Base-by-base conservation (phyloP, 345 rosid species). In the Lumnitzera littorea region DNA sequence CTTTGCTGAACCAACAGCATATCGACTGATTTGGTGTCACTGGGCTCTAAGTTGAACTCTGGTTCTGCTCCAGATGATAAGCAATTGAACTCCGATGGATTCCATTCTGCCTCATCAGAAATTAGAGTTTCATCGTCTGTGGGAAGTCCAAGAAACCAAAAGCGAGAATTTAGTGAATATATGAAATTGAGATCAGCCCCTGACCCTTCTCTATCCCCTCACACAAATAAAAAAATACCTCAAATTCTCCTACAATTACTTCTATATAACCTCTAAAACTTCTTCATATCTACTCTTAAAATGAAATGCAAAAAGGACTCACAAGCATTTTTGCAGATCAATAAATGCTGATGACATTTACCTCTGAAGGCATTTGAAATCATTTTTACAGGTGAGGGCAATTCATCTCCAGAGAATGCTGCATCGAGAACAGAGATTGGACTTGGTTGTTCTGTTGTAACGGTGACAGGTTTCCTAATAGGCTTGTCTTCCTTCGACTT, bases 361-460 rank as follows among this genome's bases (percentile, higher is more conserved):
- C 98, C 97, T 78, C 74, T 78, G 56, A 87, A 82, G 71, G 62
- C 76, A 55, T 66, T 67, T 68, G 90, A 74, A 74, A 70, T 84
- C 78, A 81, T 90, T 71, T 80, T 82, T 73, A 87, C 81, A 2
- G 97, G 97, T 36, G 94, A 90, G 64, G 96, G 97, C 59, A 81
- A 74, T 57, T 87, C 97, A 61, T 90, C 97, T 62, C 70, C 70
- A 16, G 73, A 80, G 70, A 85, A 81, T 71, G 87, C 60, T 63
- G 89, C 83, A 72, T 89, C 97, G n/a, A 92, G 96, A 63, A 92
- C 90, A 36, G 98, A 87, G 62, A 89, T 80, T 5, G 96, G 98
- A 65, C 98, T 92, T 8, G 98, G 97, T 66, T 92, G 97, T 70
- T 92, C 90, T 47, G 77, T 72, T 23, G 86, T 63, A 63, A 67